Conservation (phyloP, 495 filamentous ascomycete genomes). For the Oidiodendron maius region DNA sequence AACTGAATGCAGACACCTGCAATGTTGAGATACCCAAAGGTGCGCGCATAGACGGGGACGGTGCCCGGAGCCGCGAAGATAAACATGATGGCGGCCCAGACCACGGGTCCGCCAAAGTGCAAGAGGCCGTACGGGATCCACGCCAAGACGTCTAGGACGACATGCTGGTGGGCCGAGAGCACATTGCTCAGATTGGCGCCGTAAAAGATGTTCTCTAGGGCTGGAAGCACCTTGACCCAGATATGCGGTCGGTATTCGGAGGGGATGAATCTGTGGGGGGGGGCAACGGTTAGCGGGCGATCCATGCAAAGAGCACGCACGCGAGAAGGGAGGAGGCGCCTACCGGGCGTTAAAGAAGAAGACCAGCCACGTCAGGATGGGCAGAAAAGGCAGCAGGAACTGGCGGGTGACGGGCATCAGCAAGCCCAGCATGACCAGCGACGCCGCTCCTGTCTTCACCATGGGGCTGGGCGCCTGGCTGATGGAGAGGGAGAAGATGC, state of each 20-base stretch:
- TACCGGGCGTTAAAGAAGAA: constrained; percentile 62
- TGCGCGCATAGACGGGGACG: constrained; percentile 73
- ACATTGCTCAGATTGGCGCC: constrained; percentile 95
- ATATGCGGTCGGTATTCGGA: constrained; percentile 81
- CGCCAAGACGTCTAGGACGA: constrained; percentile 76
- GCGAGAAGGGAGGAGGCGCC: no score
- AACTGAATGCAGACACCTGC: constrained; percentile 80
- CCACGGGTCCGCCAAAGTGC: constrained; percentile 76
- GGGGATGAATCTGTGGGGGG: constrained; percentile 65
- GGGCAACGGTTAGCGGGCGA: no score
- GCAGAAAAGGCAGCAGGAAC: constrained; percentile 83
- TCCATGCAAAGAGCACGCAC: no score
- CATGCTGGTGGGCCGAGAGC: constrained; percentile 78
- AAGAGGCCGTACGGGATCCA: constrained; percentile 91
- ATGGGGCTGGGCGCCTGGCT: constrained; percentile 68
- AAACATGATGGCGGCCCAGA: constrained; percentile 73
- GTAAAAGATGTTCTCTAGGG: constrained; percentile 96
- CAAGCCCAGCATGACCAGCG: constrained; percentile 62
- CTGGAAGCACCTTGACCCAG: constrained; percentile 88
- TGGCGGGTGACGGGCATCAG: constrained; percentile 83
- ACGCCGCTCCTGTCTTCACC: constrained; percentile 60
- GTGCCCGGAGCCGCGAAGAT: constrained; percentile 83
- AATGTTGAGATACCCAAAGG: constrained; percentile 90
- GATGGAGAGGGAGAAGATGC: constrained; percentile 76
- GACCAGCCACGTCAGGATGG: constrained; percentile 76